Evolutionary conservation across 1,139 yeast species (phyloP).

Genomic region (Arxiozyma heterogenica): DNA sequence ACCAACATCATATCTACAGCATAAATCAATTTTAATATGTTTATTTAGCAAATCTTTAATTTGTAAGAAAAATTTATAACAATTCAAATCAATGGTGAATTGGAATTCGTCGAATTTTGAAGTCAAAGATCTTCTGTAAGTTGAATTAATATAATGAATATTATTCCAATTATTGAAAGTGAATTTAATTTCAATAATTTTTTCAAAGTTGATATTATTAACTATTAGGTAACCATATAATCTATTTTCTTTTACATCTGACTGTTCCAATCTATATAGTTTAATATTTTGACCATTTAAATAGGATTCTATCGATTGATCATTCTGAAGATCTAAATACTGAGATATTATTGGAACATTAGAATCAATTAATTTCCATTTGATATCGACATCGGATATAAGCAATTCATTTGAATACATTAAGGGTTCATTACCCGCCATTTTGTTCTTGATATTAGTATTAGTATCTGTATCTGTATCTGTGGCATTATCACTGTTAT

Average conservation of each 20-base stretch:
- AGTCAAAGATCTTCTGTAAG: slow-evolving; percentile 20
- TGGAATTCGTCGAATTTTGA: slow-evolving; percentile 23
- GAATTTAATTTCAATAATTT: slow-evolving; percentile 26
- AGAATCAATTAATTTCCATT: slow-evolving; percentile 4
- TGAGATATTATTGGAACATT: slow-evolving; percentile 1
- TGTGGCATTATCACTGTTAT: neutral
- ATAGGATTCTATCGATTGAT: neutral
- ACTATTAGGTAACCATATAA: slow-evolving; percentile 23
- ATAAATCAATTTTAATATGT: slow-evolving; percentile 19
- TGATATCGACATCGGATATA: slow-evolving; percentile 3
- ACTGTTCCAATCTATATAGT: slow-evolving; percentile 6
- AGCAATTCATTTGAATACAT: neutral
- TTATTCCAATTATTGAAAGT: slow-evolving; percentile 28
- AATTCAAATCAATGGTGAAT: slow-evolving; percentile 23
- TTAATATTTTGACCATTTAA: slow-evolving; percentile 14
- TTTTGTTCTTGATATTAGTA: no score
- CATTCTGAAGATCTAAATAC: neutral
- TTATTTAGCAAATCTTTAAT: slow-evolving; percentile 16
- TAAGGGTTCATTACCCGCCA: neutral
- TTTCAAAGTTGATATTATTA: slow-evolving; percentile 27
- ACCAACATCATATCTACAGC: slow-evolving; percentile 29
- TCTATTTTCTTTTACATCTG: slow-evolving; percentile 10
- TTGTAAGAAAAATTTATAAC: slow-evolving; percentile 28
- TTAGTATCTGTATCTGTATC: no score
- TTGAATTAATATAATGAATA: slow-evolving; percentile 26